A percentile compares a stretch with the other conserved stretches of the same genome.
Conservation (phyloP, 495 filamentous ascomycete species). For the Podospora pseudopauciseta region DNA sequence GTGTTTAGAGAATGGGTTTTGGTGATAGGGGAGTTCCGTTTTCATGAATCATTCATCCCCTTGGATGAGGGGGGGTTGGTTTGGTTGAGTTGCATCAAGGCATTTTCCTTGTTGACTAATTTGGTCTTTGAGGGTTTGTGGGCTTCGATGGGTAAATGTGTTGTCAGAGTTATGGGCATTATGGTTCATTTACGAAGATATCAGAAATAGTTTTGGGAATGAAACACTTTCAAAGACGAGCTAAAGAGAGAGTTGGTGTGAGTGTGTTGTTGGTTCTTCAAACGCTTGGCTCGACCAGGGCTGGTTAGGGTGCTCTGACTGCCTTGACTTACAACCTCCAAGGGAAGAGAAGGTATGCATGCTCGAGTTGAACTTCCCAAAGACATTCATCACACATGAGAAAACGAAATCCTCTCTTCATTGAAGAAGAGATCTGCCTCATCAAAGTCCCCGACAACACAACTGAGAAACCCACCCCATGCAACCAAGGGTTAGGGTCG, state of each 20-base stretch:
- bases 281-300: not conserved
- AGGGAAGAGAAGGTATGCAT: not conserved
- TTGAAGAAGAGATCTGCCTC: too few species aligned
- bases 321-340: not conserved
- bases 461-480: too few species aligned
- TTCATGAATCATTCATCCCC: not conserved
- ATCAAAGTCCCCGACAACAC: too few species aligned
- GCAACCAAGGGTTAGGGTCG: constrained; percentile 17
- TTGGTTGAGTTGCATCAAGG: not conserved
- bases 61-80: not conserved
- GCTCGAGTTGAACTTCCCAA: too few species aligned
- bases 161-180: not conserved
- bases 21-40: not conserved
- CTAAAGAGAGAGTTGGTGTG: not conserved
- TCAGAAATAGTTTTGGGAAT: not conserved
- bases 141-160: not conserved
- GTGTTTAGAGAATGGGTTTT: constrained; percentile 6
- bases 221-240: not conserved
- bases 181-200: not conserved
- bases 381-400: too few species aligned
- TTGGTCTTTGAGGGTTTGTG: not conserved
- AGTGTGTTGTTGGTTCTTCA: not conserved
- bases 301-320: not conserved
- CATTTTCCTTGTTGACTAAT: not conserved
- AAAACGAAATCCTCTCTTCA: too few species aligned